Percentiles rank a stretch among this genome's conserved stretches.
These are phyloP conservation scores for Tubosaeta sp. DNA, from an alignment of 768 basidiomycete species.

Conservation along the genomic window DNA sequence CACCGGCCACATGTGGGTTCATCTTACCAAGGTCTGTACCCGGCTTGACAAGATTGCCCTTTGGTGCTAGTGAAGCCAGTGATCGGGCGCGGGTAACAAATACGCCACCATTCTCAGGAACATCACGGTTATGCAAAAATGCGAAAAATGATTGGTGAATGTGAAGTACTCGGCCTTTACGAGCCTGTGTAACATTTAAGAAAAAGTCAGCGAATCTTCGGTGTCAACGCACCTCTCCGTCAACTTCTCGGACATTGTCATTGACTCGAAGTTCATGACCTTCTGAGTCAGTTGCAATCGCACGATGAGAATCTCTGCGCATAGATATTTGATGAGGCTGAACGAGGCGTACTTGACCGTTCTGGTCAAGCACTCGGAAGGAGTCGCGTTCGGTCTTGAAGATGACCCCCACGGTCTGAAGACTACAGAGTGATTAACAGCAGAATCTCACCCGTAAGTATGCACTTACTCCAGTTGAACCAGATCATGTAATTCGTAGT, in stretches of 20 bases:
- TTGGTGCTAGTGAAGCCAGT: slow-evolving; percentile 81
- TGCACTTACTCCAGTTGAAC: slow-evolving; percentile 89
- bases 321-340: slow-evolving; percentile 94
- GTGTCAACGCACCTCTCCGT: slow-evolving; percentile 64
- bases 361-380: slow-evolving; percentile 94
- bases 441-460: background rate
- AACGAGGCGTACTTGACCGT: slow-evolving; percentile 82
- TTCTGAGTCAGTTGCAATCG: slow-evolving; percentile 87
- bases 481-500: slow-evolving; percentile 94
- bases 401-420: slow-evolving; percentile 93
- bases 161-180: slow-evolving; percentile 88
- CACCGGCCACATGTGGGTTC: slow-evolving; percentile 69
- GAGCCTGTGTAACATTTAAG: slow-evolving; percentile 42
- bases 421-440: slow-evolving; percentile 41
- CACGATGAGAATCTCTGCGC: slow-evolving; percentile 74
- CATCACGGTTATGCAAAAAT: slow-evolving; percentile 91
- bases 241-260: slow-evolving; percentile 90
- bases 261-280: slow-evolving; percentile 82
- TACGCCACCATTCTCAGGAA: slow-evolving; percentile 87
- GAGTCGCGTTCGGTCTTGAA: slow-evolving; percentile 96
- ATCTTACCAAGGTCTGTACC: slow-evolving; percentile 82
- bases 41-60: slow-evolving; percentile 65
- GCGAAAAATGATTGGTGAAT: slow-evolving; percentile 93
- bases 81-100: slow-evolving; percentile 88
- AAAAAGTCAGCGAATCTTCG: background rate